These are phyloP conservation scores for Cicer chorassanicum DNA, from an alignment of 306 rosid species.

Conservation along the genomic window DNA sequence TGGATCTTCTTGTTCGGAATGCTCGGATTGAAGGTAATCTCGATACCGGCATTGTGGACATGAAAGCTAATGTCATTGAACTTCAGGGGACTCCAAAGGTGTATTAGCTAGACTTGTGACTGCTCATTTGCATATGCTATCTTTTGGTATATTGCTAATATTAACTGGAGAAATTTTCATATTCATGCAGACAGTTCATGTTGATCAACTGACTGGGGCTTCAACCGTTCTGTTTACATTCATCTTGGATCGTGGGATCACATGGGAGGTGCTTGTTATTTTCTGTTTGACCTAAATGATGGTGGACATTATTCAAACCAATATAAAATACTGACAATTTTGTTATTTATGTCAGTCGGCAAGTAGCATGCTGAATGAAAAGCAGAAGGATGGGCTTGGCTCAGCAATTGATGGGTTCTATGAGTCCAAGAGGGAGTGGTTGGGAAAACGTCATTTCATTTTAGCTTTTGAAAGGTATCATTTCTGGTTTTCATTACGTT, in stretches of 20 bases:
- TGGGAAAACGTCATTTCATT: slow-evolving; percentile 88
- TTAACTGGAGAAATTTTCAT: slow-evolving; percentile 19
- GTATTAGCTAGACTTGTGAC: slow-evolving; percentile 41
- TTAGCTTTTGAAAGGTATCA: slow-evolving; percentile 89
- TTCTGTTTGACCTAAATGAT: slow-evolving; percentile 36
- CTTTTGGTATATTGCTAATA: slow-evolving; percentile 42
- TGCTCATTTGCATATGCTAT: slow-evolving; percentile 33
- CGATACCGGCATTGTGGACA: slow-evolving; percentile 92
- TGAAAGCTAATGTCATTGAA: slow-evolving; percentile 88
- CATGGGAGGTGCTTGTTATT: slow-evolving; percentile 78
- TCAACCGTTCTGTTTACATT: slow-evolving; percentile 88
- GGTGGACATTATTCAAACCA: slow-evolving; percentile 25
- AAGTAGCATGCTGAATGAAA: slow-evolving; percentile 78
- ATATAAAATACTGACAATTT: slow-evolving; percentile 30
- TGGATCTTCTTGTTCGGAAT: slow-evolving; percentile 92
- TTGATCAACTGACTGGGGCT: slow-evolving; percentile 91
- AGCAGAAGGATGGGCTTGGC: slow-evolving; percentile 84
- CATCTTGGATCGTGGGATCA: slow-evolving; percentile 92
- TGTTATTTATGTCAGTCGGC: slow-evolving; percentile 62
- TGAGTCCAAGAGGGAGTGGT: slow-evolving; percentile 96
- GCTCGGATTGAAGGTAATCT: slow-evolving; percentile 97
- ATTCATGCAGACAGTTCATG: slow-evolving; percentile 78
- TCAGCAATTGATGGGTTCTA: slow-evolving; percentile 92
- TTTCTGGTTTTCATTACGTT: neutral
- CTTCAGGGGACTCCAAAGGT: slow-evolving; percentile 95